A percentile compares a stretch with the other conserved stretches of the same genome.
Conservation (phyloP, 805 yeast genomes). For the Myxozyma udenii region DNA sequence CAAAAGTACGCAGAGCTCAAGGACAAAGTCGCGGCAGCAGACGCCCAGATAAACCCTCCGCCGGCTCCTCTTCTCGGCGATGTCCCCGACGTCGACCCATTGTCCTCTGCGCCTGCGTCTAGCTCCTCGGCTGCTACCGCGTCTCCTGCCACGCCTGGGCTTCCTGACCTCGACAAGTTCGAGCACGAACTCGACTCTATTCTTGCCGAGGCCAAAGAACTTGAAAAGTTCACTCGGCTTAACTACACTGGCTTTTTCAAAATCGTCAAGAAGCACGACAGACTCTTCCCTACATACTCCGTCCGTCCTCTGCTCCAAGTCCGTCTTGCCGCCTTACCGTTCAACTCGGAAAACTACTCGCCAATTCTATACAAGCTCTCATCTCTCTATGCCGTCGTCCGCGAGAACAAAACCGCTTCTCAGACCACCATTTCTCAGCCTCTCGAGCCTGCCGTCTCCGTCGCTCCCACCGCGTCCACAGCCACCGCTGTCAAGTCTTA, state of each 20-base stretch:
- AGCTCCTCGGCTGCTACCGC: too few species aligned
- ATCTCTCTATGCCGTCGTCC: conserved; percentile 71
- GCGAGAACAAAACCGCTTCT: conserved; percentile 56
- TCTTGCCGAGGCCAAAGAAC: conserved; percentile 71
- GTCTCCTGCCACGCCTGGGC: conserved; percentile 25
- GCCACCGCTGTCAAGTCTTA: conserved; percentile 38
- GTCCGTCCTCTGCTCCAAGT: conserved; percentile 87
- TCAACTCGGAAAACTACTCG: conserved; percentile 91
- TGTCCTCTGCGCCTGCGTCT: not conserved
- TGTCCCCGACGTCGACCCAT: conserved; percentile 5
- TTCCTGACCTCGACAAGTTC: conserved; percentile 55
- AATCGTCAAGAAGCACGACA: conserved; percentile 93
- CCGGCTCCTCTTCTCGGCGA: conserved; percentile 9
- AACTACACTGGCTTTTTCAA: conserved; percentile 94
- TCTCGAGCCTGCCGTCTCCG: conserved; percentile 24
- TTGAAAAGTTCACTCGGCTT: conserved; percentile 85
- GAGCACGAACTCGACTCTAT: conserved; percentile 70
- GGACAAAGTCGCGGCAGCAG: conserved; percentile 61
- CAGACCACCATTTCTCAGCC: not conserved
- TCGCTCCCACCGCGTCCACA: conserved; percentile 12
- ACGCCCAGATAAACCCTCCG: conserved; percentile 45
- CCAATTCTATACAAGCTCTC: conserved; percentile 80
- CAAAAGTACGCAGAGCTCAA: conserved; percentile 67
- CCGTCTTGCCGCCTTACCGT: conserved; percentile 79
- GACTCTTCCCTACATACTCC: conserved; percentile 81